Conservation (phyloP, 352 stramenopile species). For the Aphanomyces euteiches region DNA sequence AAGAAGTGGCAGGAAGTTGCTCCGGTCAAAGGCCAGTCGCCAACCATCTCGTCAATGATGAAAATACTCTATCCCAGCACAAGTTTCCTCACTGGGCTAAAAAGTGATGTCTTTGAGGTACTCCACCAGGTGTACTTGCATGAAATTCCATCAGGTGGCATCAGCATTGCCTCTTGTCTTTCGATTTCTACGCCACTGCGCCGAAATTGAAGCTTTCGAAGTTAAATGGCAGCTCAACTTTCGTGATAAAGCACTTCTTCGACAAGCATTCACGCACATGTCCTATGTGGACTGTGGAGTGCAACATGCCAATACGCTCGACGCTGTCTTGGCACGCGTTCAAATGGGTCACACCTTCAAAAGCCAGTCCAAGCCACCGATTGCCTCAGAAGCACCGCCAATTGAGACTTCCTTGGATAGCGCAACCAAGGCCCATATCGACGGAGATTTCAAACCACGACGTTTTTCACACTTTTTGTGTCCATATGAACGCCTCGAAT, state of each 20-base stretch:
- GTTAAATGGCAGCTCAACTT: conserved; percentile 56
- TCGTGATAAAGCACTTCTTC: conserved; percentile 68
- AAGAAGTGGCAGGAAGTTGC: conserved; percentile 62
- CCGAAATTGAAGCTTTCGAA: conserved; percentile 63
- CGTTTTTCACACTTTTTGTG: conserved; percentile 74
- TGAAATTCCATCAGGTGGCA: conserved; percentile 41
- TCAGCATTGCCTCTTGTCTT: conserved; percentile 83
- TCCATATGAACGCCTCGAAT: conserved; percentile 81
- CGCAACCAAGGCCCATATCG: conserved; percentile 51
- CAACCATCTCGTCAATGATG: conserved; percentile 44
- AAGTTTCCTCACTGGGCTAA: conserved; percentile 71
- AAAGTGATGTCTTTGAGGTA: conserved; percentile 71
- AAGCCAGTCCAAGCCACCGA: neutral
- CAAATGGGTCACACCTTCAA: conserved; percentile 64
- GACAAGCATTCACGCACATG: conserved; percentile 78
- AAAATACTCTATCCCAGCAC: conserved; percentile 45
- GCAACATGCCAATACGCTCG: conserved; percentile 78
- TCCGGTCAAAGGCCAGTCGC: conserved; percentile 61
- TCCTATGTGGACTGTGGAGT: conserved; percentile 82
- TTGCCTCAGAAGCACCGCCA: neutral
- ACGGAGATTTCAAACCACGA: conserved; percentile 63
- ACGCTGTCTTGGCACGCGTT: conserved; percentile 70
- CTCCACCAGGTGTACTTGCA: neutral
- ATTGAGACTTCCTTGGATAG: neutral
- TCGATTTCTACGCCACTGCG: conserved; percentile 77